Base-by-base conservation (phyloP, 2,329 filamentous ascomycete species). In the Aspergillus ruber region DNA sequence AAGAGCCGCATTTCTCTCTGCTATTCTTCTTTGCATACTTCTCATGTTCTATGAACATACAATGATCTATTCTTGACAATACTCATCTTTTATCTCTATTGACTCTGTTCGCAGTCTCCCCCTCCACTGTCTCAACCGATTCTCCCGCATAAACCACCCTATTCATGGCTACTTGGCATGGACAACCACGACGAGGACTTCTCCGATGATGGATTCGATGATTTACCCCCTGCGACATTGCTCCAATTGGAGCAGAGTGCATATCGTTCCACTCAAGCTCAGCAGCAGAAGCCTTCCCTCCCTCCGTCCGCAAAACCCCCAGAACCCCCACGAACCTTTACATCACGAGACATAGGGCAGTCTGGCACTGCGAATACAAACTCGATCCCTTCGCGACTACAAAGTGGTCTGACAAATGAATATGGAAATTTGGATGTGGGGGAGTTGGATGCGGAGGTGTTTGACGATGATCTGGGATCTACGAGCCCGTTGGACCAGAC, bases 141-240 rank as follows among this genome's bases (percentile, higher is more conserved):
- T 9, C 32, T 35, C 32, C 32, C n/a, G 33, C 33, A 35, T 35
- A 3, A n/a, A 35, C 33, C n/a, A 62, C 33, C 33, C 36, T 10
- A 18, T 39, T 39, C 17, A 39, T 39, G 36, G 36, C 36, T 39
- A 15, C 18, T 18, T 69, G 69, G 68, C 60, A 74, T 74, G 72
- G 72, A 72, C 64, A 66, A 67, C 59, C 68, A 66, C 61, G 71
- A 72, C 58, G 70, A 74, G 61, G 71, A 73, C 49, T 68, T 68
- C 61, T 74, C 70, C 48, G 72, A 74, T 54, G 70, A 74, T 51
- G 67, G 66, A 51, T 69, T 73, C 56, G 73, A 74, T 50, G 67
- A 66, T 48, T 62, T 75, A 45, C 67, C 71, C 40, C 61, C 68
- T 23, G 60, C 69, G 46, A 68, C 71, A 17, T 57, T 73, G 43